Evolutionary conservation across 176 grass and related monocot species (phyloP).

Genomic region (Pharus latifolius): DNA sequence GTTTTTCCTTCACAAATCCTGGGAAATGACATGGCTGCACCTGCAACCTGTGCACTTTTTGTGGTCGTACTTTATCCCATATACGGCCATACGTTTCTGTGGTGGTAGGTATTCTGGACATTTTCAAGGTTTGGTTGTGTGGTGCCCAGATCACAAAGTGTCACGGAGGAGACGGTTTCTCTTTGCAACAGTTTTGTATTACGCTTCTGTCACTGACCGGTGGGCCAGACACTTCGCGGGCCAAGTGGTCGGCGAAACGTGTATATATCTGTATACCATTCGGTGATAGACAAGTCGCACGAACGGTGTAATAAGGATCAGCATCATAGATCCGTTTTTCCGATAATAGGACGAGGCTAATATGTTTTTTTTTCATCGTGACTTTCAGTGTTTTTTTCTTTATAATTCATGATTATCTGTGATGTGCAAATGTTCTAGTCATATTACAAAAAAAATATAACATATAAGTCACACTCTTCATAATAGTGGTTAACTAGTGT

Average conservation of each 20-base stretch:
- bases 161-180: not conserved
- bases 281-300: no score
- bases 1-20: not conserved
- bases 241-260: not conserved
- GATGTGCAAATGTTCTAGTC: no score
- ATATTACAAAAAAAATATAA: no score
- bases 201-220: not conserved
- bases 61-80: not conserved
- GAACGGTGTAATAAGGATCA: not conserved
- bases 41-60: not conserved
- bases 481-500: no score
- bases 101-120: not conserved
- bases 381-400: no score
- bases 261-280: not conserved
- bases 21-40: constrained; percentile 13
- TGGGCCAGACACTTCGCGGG: not conserved
- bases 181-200: not conserved
- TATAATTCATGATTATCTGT: no score
- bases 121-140: not conserved
- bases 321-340: constrained; percentile 7
- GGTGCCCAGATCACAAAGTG: not conserved
- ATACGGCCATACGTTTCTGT: not conserved
- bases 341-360: no score
- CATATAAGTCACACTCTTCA: no score
- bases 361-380: no score